phyloP scores from a whole-genome alignment of 441 rosid species.

The Bocquillonia castaneifolia region DNA sequence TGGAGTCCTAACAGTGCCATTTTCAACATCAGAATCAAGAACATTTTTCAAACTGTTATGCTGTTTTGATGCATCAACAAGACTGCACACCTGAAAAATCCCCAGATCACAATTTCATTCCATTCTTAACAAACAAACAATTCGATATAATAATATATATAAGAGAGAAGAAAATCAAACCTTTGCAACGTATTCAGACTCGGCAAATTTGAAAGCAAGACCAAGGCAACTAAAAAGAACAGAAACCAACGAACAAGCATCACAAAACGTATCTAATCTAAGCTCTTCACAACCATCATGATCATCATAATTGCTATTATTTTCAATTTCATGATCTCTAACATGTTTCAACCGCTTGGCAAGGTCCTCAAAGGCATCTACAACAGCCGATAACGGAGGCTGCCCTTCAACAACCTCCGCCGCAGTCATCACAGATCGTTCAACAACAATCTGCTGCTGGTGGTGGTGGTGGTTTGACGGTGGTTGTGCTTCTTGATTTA shows the following conservation, averaged over 20 bases:
- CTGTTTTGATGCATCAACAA: conserved; percentile 62
- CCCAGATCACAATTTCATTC: too few relatives aligned
- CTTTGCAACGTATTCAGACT: conserved; percentile 74
- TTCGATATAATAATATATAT: not conserved
- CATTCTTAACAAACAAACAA: not conserved
- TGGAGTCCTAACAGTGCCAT: conserved; percentile 53
- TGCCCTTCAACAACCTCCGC: conserved; percentile 10
- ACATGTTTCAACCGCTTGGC: conserved; percentile 31
- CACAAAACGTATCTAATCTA: conserved; percentile 55
- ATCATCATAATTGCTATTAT: not conserved
- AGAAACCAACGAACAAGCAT: conserved; percentile 69
- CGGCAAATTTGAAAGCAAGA: conserved; percentile 86
- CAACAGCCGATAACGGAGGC: conserved; percentile 52
- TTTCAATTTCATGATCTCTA: not conserved
- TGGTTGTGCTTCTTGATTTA: not conserved
- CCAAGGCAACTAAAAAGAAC: conserved; percentile 78
- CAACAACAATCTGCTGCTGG: conserved; percentile 26
- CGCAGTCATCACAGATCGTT: conserved; percentile 22
- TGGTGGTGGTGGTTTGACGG: not conserved
- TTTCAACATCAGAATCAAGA: conserved; percentile 56
- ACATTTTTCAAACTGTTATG: conserved; percentile 44
- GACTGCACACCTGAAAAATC: conserved; percentile 43
- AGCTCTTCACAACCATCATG: conserved; percentile 39
- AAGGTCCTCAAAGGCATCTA: conserved; percentile 64
- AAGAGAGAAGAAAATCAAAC: conserved; percentile 24